A percentile compares a stretch with the other conserved stretches of the same genome.
Evolutionary conservation across 1,284 basidiomycete species (phyloP).

Genomic region (Melampsora americana): DNA sequence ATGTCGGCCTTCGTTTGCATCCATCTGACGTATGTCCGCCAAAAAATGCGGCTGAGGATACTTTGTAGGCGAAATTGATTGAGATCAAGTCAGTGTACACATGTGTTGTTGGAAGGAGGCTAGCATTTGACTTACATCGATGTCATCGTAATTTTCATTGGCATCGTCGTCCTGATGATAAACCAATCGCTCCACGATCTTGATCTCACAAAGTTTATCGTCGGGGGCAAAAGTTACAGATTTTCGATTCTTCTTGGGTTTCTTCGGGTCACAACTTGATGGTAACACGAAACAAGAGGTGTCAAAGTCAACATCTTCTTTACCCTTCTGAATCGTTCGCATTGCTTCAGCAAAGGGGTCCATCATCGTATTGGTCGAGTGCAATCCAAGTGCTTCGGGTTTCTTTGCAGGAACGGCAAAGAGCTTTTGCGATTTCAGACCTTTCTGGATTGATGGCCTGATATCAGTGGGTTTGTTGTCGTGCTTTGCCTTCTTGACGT

Average conservation of each 20-base stretch:
- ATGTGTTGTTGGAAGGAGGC: neutral
- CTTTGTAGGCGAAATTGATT: too few species aligned
- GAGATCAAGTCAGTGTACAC: too few species aligned
- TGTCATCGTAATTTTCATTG: neutral
- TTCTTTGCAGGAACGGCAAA: too few species aligned
- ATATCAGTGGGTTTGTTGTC: too few species aligned
- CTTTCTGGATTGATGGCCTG: too few species aligned
- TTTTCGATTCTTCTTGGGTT: neutral
- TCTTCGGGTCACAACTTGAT: neutral
- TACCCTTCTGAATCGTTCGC: neutral
- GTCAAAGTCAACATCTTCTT: neutral
- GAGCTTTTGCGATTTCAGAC: too few species aligned
- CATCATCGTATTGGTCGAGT: neutral
- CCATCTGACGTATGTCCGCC: neutral
- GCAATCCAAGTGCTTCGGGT: neutral
- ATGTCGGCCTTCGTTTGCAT: conserved; percentile 33
- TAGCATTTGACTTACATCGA: neutral
- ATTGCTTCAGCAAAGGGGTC: conserved; percentile 17
- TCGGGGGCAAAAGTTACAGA: conserved; percentile 8
- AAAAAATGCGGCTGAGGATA: too few species aligned
- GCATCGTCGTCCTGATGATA: neutral
- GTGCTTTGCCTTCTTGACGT: too few species aligned
- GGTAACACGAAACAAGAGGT: neutral
- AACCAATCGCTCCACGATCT: conserved; percentile 19
- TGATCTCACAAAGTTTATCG: conserved; percentile 3